Conservation (phyloP, 2,329 filamentous ascomycete genomes). For the Trichoderma sp. region DNA sequence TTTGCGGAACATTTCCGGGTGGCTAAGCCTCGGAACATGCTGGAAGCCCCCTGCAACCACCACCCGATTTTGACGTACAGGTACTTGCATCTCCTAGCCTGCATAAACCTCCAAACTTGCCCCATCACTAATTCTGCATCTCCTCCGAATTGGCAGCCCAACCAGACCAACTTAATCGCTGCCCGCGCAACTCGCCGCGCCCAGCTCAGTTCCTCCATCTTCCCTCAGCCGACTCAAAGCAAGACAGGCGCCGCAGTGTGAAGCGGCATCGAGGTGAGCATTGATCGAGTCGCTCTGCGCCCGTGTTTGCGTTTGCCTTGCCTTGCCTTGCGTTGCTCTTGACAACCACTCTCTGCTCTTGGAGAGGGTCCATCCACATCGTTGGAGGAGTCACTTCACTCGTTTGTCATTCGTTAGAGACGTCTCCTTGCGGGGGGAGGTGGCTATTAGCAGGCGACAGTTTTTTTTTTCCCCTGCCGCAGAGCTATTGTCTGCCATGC, state of each 20-base stretch:
- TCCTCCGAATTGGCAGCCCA: constrained; percentile 21
- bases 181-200: background rate
- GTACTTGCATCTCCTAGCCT: background rate
- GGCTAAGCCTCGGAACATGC: constrained; percentile 24
- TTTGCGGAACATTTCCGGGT: constrained; percentile 3
- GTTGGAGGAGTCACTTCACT: constrained; percentile 22
- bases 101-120: constrained; percentile 23
- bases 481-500: constrained; percentile 10
- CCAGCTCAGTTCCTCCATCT: background rate
- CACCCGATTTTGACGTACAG: constrained; percentile 2
- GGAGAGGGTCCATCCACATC: constrained; percentile 21
- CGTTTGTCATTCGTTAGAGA: constrained; percentile 11
- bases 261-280: constrained; percentile 40
- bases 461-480: constrained; percentile 11
- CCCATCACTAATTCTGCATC: constrained; percentile 23
- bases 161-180: constrained; percentile 2
- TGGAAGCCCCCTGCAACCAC: background rate
- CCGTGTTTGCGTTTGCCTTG: constrained; percentile 38
- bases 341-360: constrained; percentile 34
- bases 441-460: constrained; percentile 11
- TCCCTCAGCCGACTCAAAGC: background rate
- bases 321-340: constrained; percentile 34
- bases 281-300: constrained; percentile 39
- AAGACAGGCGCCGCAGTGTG: constrained; percentile 14
- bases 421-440: constrained; percentile 18